These are phyloP conservation scores for Globisporangium alternatum DNA, from an alignment of 352 stramenopile genomes.

Conservation along the genomic window DNA sequence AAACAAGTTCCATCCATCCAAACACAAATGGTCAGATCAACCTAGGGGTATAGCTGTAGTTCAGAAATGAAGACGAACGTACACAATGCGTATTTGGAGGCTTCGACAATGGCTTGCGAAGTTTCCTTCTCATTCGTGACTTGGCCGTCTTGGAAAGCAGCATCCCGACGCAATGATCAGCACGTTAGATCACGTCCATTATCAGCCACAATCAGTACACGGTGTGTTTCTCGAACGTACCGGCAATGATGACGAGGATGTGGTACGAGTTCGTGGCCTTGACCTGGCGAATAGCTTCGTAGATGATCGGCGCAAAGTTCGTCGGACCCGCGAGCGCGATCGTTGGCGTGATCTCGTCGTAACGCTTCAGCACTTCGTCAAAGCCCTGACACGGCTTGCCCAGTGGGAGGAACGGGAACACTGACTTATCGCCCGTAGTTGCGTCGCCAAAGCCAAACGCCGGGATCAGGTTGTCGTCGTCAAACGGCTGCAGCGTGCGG, in stretches of 20 bases:
- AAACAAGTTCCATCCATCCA: not conserved
- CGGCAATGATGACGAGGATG: conserved; percentile 72
- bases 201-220: not conserved
- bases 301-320: conserved; percentile 81
- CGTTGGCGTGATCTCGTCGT: conserved; percentile 46
- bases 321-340: conserved; percentile 57
- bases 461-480: conserved; percentile 71
- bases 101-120: conserved; percentile 59
- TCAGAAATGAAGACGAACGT: conserved; percentile 17
- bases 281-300: conserved; percentile 59
- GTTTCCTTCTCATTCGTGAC: conserved; percentile 70
- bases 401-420: conserved; percentile 50
- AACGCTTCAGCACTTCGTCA: conserved; percentile 48
- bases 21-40: conserved; percentile 1
- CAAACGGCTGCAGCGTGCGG: conserved; percentile 58
- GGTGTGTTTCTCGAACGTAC: not conserved
- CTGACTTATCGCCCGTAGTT: conserved; percentile 41
- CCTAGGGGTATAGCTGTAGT: not conserved
- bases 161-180: not conserved
- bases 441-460: conserved; percentile 75
- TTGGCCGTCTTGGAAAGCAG: conserved; percentile 43
- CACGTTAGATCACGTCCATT: not conserved
- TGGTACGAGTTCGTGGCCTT: conserved; percentile 49
- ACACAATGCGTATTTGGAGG: conserved; percentile 72
- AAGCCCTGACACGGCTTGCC: conserved; percentile 47